A percentile compares a stretch with the other conserved stretches of the same genome.
phyloP scores from a whole-genome alignment of 805 yeast species.

The Sugiyamaella boreocaroliniensis region DNA sequence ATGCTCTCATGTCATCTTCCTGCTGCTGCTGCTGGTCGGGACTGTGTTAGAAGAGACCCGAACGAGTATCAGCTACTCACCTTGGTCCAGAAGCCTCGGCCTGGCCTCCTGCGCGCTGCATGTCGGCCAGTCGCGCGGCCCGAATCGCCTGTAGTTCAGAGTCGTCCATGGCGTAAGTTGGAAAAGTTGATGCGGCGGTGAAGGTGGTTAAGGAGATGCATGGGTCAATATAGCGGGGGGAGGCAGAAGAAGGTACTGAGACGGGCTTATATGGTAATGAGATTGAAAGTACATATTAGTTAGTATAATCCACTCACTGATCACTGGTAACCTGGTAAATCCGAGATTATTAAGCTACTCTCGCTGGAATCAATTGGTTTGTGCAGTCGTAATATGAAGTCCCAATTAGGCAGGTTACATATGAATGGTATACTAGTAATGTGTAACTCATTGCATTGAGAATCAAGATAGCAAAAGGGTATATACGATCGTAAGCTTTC shows the following conservation, averaged over 20 bases:
- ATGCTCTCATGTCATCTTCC: conserved; percentile 37
- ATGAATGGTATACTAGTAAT: too few relatives aligned
- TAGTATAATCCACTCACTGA: too few relatives aligned
- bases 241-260: background rate
- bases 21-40: conserved; percentile 7
- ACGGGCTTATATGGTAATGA: background rate
- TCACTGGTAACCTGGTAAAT: too few relatives aligned
- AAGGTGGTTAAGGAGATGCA: background rate
- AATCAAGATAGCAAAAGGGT: too few relatives aligned
- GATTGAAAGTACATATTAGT: too few relatives aligned
- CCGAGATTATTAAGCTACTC: too few relatives aligned
- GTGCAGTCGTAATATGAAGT: too few relatives aligned
- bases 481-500: too few relatives aligned
- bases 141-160: conserved; percentile 83
- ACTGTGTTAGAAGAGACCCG: background rate
- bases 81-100: conserved; percentile 1
- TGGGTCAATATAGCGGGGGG: background rate
- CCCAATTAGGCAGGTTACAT: too few relatives aligned
- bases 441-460: too few relatives aligned
- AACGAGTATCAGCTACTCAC: conserved; percentile 3
- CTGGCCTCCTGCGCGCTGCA: conserved; percentile 42
- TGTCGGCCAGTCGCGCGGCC: conserved; percentile 83
- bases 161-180: conserved; percentile 59
- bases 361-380: too few relatives aligned
- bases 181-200: background rate